Evolutionary conservation across 2,329 filamentous ascomycete genomes (phyloP), one percentile per base, ranked within the genome.

Genomic region (Chaetothyriales sp.): DNA sequence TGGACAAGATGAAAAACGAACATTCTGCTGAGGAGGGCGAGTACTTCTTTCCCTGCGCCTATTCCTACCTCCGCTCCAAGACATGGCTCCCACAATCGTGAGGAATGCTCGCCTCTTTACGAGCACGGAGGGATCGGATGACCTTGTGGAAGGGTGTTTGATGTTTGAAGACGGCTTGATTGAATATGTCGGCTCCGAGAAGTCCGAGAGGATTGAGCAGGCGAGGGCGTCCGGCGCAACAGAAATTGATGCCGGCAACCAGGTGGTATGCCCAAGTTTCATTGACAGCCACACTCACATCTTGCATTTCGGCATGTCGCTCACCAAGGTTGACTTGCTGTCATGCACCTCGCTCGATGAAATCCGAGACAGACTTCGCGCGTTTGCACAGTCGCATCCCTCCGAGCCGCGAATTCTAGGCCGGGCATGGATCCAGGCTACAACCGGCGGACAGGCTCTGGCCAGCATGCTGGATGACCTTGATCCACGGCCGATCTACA

Each of bases 261-360:
- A 59, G 12, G 59, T 68, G 43, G 63, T 74, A 1, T 54, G 71
- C 2, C 71, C 72, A 0, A 66, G 69, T 3, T 74, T 74, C 54
- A 69, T 74, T 43, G 72, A 74, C 53, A 68, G 65, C 5, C 72
- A 74, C 49, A 68, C 70, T 57, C 72, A 74, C 54, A 65, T 74
- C 20, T 55, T 74, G 3, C 63, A 71, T 8, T 68, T 72, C 12
- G 71, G 70, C 0, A 64, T 68, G n/a, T 68, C 71, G 0, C 63
- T 73, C 2, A 63, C 64, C 19, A 72, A 73, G 59, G 61, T 72
- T 22, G 57, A 68, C 46, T 60, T 74, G n/a, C 62, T 68, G 19
- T 56, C 59, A 1, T 71, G 70, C 50, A 65, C 63, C 22, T 64
- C 66, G 8, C 59, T 74, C 1, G 62, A 60, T 5, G 66, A 73